These are phyloP conservation scores for Silybum marianum DNA, from an alignment of 129 eudicot genomes.

Conservation along the genomic window DNA sequence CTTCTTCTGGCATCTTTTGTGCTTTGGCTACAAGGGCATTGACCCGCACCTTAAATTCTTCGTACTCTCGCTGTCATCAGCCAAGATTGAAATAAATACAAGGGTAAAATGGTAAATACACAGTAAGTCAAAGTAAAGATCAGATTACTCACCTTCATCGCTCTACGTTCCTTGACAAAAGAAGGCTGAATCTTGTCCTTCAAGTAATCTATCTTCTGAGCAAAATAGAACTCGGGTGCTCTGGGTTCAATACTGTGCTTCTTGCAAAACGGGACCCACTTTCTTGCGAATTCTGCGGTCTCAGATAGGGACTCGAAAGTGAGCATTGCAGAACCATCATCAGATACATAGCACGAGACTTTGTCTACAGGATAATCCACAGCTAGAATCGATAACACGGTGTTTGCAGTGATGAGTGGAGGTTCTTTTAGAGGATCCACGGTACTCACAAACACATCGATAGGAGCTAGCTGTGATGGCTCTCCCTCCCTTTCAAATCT, in stretches of 20 bases:
- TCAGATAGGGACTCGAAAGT: slow-evolving; percentile 79
- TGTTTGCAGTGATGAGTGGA: slow-evolving; percentile 85
- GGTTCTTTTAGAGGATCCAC: slow-evolving; percentile 89
- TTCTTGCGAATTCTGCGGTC: slow-evolving; percentile 76
- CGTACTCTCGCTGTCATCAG: slow-evolving; percentile 58
- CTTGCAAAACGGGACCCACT: slow-evolving; percentile 91
- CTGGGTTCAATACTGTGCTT: slow-evolving; percentile 72
- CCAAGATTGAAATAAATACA: not conserved
- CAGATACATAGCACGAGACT: slow-evolving; percentile 79
- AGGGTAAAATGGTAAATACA: not conserved
- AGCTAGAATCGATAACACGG: slow-evolving; percentile 74
- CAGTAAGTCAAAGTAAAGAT: not conserved
- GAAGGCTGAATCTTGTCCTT: slow-evolving; percentile 73
- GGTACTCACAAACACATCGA: slow-evolving; percentile 78
- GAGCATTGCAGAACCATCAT: slow-evolving; percentile 87
- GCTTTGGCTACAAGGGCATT: slow-evolving; percentile 64
- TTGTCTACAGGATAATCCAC: slow-evolving; percentile 84
- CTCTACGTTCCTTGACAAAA: slow-evolving; percentile 79
- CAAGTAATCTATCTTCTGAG: slow-evolving; percentile 75
- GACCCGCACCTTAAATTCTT: slow-evolving; percentile 57
- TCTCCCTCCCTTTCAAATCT: slow-evolving; percentile 78
- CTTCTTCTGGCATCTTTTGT: slow-evolving; percentile 63
- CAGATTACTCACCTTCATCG: slow-evolving; percentile 62
- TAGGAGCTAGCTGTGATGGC: slow-evolving; percentile 66
- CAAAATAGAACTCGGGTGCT: slow-evolving; percentile 83